phyloP scores from a whole-genome alignment of 768 basidiomycete genomes.

The Amanita phalloides region DNA sequence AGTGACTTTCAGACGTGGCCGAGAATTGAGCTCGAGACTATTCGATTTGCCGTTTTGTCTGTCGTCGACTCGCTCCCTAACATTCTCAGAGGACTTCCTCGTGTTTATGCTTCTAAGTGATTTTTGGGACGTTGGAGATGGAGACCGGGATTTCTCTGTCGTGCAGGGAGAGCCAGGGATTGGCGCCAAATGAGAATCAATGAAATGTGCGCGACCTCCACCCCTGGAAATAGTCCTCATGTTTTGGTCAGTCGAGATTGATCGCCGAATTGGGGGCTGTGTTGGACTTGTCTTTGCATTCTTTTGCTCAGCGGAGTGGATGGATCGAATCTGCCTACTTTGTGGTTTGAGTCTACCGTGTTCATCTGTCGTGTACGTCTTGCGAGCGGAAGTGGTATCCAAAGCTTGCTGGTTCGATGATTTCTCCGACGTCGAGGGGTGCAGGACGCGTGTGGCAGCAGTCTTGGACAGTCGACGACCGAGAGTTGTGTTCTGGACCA shows the following conservation, averaged over 20 bases:
- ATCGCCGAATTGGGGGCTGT: slow-evolving; percentile 17
- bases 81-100: slow-evolving; percentile 18
- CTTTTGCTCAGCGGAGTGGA: not conserved
- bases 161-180: slow-evolving; percentile 62
- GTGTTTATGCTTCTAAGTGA: slow-evolving; percentile 11
- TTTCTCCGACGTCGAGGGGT: slow-evolving; percentile 17
- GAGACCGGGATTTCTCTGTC: slow-evolving; percentile 50
- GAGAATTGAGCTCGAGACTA: slow-evolving; percentile 29
- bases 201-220: slow-evolving; percentile 5
- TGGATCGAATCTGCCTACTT: slow-evolving; percentile 15
- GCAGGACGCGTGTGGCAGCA: slow-evolving; percentile 32
- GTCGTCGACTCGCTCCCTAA: slow-evolving; percentile 6
- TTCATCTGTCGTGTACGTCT: slow-evolving; percentile 24
- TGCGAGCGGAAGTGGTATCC: slow-evolving; percentile 17
- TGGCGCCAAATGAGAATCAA: slow-evolving; percentile 40
- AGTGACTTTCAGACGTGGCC: slow-evolving; percentile 41
- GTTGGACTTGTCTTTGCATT: not conserved
- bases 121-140: slow-evolving; percentile 29
- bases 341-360: slow-evolving; percentile 14
- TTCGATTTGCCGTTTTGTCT: slow-evolving; percentile 12
- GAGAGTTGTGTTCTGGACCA: slow-evolving; percentile 53
- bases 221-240: not conserved
- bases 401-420: slow-evolving; percentile 13
- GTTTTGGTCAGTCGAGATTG: slow-evolving; percentile 19
- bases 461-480: slow-evolving; percentile 60